Base-by-base conservation (phyloP, 2,329 filamentous ascomycete genomes). In the Penicillium freii region DNA sequence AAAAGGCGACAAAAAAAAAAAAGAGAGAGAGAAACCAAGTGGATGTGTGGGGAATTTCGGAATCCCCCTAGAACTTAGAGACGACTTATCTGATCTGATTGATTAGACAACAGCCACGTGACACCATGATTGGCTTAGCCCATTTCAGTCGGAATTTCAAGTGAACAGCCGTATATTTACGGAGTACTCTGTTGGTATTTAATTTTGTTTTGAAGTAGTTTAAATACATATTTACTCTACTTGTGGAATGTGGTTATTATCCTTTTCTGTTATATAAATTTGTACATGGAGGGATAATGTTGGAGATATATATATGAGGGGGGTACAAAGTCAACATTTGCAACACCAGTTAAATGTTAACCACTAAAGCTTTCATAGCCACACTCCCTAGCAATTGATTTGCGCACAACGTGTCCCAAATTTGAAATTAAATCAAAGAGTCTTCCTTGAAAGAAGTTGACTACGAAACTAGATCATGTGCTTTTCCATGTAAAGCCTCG, bases 81-180 rank as follows among this genome's bases (percentile, higher is more conserved):
- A 19, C n/a, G 51, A 54, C 59, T 62, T 60, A 62, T 62, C 60
- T 56, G 58, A 62, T 62, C 51, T 46, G 55, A 57, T 57, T 57
- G 55, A 57, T 57, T 54, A 57, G 52, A 60, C 42, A 54, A 50
- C 17, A 23, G 27, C 27, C 59, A 54, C 43, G 57, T 57, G 54
- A 53, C n/a, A 31, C 13, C 9, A 29, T 36, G 21, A 21, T 27
- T 47, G 42, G 51, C 19, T 25, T 34, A 45, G 19, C 47, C 13
- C 6, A 17, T 47, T 25, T 38, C 46, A 17, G 25, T 29, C 7
- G n/a, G 13, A 21, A 29, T 25, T 21, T 36, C 13, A 36, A 23
- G 45, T 34, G 45, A n/a, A 36, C 19, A 17, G 15, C 21, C 15
- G 29, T 36, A 27, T 49, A 36, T 36, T 48, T 17, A 36, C 10